Evolutionary conservation across 257 asterid genomes (phyloP), one percentile per base, ranked within the genome.

Genomic region (Haberlea rhodopensis): DNA sequence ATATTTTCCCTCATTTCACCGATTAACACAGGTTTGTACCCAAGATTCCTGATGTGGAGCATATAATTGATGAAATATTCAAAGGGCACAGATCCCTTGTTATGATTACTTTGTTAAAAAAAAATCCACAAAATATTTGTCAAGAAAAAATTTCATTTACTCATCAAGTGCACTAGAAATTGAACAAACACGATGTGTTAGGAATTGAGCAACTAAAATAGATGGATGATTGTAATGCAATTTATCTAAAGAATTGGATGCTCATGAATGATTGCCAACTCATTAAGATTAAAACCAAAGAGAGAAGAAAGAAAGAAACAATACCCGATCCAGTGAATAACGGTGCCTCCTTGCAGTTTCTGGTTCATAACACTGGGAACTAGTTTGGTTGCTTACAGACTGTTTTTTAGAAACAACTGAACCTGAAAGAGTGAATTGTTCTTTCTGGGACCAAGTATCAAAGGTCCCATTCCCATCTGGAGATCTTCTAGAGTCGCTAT

Each of bases 261-360:
- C 71, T 71, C 19, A 52, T 25, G 37, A n/a, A 51, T 57, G 13
- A 51, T 26, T 40, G 22, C 58, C 29, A 57, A 57, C 62, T 64
- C 60, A 43, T 60, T 27, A 8, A 18, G 67, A 56, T 28, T 5
- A 32, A 49, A 28, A 49, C 67, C 37, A 58, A n/a, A 43, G 10
- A 61, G 37, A 65, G 25, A 15, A 62, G 49, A 53, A 51, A 53
- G 69, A 53, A 72, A 54, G 77, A 73, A 68, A 23, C 24, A 57
- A 84, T 83, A 89, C 99, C 65, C 59, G 85, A 73, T 87, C 92
- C 79, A 94, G 76, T 46, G 99, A 87, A 66, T 86, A 94, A 23
- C 87, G 85, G 20, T 78, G 86, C 71, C 95, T 86, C 75, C 97
- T 84, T 66, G 86, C 90, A 59, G 90, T 85, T 82, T 90, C 91